Base-by-base conservation (phyloP, 164 flowering plant species). In the Chloranthus sessilifolius region DNA sequence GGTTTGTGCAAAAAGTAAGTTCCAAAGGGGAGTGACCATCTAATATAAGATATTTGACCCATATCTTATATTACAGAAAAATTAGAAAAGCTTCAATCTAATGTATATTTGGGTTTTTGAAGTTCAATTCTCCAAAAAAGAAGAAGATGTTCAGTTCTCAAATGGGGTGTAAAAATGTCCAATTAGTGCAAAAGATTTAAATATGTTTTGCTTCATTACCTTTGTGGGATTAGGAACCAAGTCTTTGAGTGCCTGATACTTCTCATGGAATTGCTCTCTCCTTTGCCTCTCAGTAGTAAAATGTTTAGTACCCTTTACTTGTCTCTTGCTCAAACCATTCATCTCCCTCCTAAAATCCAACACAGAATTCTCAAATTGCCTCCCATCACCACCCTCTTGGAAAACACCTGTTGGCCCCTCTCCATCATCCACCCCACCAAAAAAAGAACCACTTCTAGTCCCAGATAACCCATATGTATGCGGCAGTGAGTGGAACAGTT, bases 151-250 rank as follows among this genome's bases (percentile, higher is more conserved):
- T n/a, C n/a, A n/a, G n/a, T n/a, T n/a, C n/a, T n/a, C n/a, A n/a
- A n/a, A n/a, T n/a, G n/a, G n/a, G n/a, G n/a, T n/a, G n/a, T n/a
- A n/a, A n/a, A n/a, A n/a, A n/a, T n/a, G n/a, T n/a, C n/a, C n/a
- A n/a, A n/a, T n/a, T n/a, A n/a, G n/a, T n/a, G n/a, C n/a, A n/a
- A n/a, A n/a, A n/a, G n/a, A n/a, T n/a, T n/a, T n/a, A n/a, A n/a
- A n/a, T n/a, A n/a, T n/a, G n/a, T n/a, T n/a, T n/a, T n/a, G n/a
- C n/a, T n/a, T n/a, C n/a, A 24, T 22, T 67, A 92, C 99, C 95
- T 89, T 94, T 34, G 80, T 69, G 21, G 97, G 95, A 54, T 63
- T 80, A 3, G 97, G 95, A 62, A 89, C 65, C 50, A 94, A 62
- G 17, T 24, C 47, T 62, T 55, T 71, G 64, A 94, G 64, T 17